phyloP scores from a whole-genome alignment of 495 filamentous ascomycete species.

The Penicillium dipodomyicola region DNA sequence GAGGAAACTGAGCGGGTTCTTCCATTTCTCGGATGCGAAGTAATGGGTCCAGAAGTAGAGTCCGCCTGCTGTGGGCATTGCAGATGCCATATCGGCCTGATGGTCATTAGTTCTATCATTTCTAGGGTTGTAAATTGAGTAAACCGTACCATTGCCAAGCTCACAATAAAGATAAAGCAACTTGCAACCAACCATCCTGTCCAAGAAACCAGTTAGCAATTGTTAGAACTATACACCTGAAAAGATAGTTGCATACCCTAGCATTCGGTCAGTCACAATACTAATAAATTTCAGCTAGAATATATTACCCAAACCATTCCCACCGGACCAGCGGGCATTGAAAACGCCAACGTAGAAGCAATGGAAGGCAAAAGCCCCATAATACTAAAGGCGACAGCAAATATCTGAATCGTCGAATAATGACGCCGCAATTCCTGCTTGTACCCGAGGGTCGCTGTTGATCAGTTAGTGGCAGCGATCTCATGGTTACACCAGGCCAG shows the following conservation, averaged over 20 bases:
- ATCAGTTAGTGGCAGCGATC: conserved; percentile 1
- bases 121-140: neutral
- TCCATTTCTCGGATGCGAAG: conserved; percentile 56
- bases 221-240: neutral
- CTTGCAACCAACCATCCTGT: conserved; percentile 62
- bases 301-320: conserved; percentile 64
- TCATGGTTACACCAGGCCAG: neutral
- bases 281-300: neutral
- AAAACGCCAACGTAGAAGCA: conserved; percentile 62
- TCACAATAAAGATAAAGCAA: conserved; percentile 62
- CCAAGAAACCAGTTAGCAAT: conserved; percentile 9
- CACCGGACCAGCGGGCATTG: conserved; percentile 63
- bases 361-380: conserved; percentile 73
- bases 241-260: conserved; percentile 26
- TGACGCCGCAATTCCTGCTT: conserved; percentile 68
- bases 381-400: conserved; percentile 70
- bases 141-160: conserved; percentile 57
- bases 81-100: conserved; percentile 62
- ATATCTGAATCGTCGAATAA: conserved; percentile 64
- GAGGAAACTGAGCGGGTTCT: conserved; percentile 64
- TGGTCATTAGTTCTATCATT: neutral
- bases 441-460: conserved; percentile 54
- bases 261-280: conserved; percentile 13
- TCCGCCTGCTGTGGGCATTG: conserved; percentile 69
- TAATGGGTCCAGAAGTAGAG: conserved; percentile 73